A percentile compares a stretch with the other conserved stretches of the same genome.
These are phyloP conservation scores for Neurospora crassa DNA, from an alignment of 2,329 filamentous ascomycete species.

Conservation along the genomic window DNA sequence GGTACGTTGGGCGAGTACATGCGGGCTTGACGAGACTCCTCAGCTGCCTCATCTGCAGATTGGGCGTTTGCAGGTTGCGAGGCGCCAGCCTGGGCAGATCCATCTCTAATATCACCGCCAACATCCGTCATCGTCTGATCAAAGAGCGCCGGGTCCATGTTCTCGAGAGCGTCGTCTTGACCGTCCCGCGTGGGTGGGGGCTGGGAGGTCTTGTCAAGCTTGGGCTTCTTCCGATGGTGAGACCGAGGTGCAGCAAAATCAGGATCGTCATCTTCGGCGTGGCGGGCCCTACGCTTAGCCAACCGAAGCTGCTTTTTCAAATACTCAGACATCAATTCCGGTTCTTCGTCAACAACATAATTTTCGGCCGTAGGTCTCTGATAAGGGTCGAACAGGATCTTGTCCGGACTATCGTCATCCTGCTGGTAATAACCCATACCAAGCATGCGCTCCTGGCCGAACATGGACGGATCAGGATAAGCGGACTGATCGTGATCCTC, in stretches of 20 bases:
- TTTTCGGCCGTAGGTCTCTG: constrained; percentile 39
- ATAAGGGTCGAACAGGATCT: constrained; percentile 50
- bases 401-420: constrained; percentile 46
- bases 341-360: constrained; percentile 29
- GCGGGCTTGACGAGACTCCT: constrained; percentile 6
- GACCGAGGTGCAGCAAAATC: constrained; percentile 38
- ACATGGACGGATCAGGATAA: constrained; percentile 41
- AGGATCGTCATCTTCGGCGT: constrained; percentile 44
- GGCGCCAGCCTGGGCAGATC: not conserved
- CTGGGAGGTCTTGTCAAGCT: constrained; percentile 23
- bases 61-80: constrained; percentile 5
- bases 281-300: constrained; percentile 42
- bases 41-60: not conserved
- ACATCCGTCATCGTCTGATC: constrained; percentile 14
- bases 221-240: constrained; percentile 33
- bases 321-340: constrained; percentile 39
- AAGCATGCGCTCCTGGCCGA: constrained; percentile 39
- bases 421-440: constrained; percentile 54
- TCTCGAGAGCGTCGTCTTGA: constrained; percentile 27
- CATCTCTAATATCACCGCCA: constrained; percentile 5
- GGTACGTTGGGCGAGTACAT: constrained; percentile 37
- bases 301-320: constrained; percentile 45
- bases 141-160: constrained; percentile 45
- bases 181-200: constrained; percentile 15
- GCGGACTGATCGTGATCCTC: constrained; percentile 19